Evolutionary conservation across 23 red algal genomes (phyloP).

Genomic region (Chondrus crispus): DNA sequence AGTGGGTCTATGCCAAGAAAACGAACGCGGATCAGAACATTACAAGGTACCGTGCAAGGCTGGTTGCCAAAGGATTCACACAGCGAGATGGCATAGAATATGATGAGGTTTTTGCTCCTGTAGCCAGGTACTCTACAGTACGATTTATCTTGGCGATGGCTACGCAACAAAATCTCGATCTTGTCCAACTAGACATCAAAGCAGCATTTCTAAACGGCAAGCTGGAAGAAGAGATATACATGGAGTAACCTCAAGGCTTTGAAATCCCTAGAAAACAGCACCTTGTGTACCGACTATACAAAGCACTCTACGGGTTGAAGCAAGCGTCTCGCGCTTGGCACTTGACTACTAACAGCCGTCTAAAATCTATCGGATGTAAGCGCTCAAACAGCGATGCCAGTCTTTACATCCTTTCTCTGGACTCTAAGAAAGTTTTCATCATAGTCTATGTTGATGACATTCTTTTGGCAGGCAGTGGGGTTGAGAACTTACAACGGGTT

Average conservation of each 20-base stretch:
- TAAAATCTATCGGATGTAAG: not conserved
- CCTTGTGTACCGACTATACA: not conserved
- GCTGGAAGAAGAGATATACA: not conserved
- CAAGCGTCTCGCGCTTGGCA: slow-evolving; percentile 33
- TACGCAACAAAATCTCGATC: not conserved
- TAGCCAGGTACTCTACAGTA: not conserved
- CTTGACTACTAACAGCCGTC: not conserved
- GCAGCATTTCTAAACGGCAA: not conserved
- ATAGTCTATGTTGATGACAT: slow-evolving; percentile 35
- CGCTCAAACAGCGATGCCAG: not conserved
- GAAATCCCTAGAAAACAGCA: not conserved
- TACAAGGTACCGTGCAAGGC: not conserved
- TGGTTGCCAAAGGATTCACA: not conserved
- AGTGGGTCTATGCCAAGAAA: not conserved
- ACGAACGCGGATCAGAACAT: not conserved
- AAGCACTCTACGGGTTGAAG: not conserved
- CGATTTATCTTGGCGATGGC: not conserved
- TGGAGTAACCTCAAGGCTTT: not conserved
- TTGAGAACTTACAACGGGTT: not conserved
- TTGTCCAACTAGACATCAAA: not conserved
- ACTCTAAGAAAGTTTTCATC: not conserved
- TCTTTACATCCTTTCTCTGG: not conserved
- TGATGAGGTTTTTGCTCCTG: not conserved
- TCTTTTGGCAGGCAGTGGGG: not conserved
- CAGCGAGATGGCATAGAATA: not conserved